These are phyloP conservation scores for Stromatinia cepivora DNA, from an alignment of 2,329 filamentous ascomycete species.

Conservation along the genomic window DNA sequence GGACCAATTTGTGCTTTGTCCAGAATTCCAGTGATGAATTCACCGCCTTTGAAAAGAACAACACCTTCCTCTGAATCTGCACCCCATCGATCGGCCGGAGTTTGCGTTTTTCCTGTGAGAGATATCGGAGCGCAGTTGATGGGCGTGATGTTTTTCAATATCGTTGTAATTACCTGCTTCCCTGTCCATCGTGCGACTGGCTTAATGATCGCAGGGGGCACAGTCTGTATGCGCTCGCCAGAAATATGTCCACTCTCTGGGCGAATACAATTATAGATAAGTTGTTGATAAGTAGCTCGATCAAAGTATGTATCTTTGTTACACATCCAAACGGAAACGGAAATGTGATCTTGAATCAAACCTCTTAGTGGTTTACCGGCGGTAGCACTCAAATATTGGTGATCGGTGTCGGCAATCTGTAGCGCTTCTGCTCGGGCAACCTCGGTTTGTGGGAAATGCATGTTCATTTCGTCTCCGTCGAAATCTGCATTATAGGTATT, in stretches of 20 bases:
- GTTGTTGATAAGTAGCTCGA: constrained; percentile 83
- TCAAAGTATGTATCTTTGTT: constrained; percentile 91
- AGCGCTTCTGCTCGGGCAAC: constrained; percentile 89
- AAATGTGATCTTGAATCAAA: constrained; percentile 97
- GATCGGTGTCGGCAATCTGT: constrained; percentile 92
- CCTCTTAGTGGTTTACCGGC: constrained; percentile 91
- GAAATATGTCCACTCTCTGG: constrained; percentile 89
- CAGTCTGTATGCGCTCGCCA: constrained; percentile 75
- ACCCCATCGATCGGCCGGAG: constrained; percentile 79
- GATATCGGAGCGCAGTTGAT: constrained; percentile 72
- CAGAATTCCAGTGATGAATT: constrained; percentile 85
- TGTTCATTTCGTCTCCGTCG: constrained; percentile 99
- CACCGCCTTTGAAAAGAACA: constrained; percentile 82
- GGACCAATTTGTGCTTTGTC: constrained; percentile 96
- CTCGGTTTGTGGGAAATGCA: constrained; percentile 99
- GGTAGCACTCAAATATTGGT: constrained; percentile 93
- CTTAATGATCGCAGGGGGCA: constrained; percentile 79
- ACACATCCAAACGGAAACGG: constrained; percentile 87
- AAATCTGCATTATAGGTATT: constrained; percentile 99
- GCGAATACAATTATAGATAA: constrained; percentile 87
- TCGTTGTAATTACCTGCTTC: constrained; percentile 91
- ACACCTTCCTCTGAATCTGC: constrained; percentile 71
- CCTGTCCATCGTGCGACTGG: constrained; percentile 86
- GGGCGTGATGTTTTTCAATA: constrained; percentile 89
- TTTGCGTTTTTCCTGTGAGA: constrained; percentile 76